Conservation (phyloP, 805 yeast genomes). For the Schizosaccharomyces osmophilus region DNA sequence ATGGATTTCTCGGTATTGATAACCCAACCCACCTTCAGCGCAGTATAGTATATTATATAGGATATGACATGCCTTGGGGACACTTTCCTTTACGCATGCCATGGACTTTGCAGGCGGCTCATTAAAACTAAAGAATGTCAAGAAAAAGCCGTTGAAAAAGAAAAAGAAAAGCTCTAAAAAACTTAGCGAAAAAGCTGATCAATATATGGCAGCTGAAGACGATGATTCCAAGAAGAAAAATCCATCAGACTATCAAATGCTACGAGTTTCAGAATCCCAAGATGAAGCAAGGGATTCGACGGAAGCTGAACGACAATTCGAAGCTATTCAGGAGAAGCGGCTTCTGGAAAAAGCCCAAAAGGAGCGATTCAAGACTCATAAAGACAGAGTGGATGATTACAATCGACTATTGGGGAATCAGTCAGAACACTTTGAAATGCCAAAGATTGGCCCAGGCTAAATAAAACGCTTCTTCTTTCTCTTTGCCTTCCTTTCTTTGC, state of each 20-base stretch:
- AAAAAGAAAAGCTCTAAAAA: not conserved
- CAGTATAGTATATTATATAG: too few relatives aligned
- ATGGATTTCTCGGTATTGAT: too few relatives aligned
- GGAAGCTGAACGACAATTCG: not conserved
- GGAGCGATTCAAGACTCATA: conserved; percentile 4
- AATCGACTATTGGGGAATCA: conserved; percentile 2
- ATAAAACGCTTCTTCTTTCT: not conserved
- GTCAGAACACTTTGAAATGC: conserved; percentile 2
- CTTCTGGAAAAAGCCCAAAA: conserved; percentile 1
- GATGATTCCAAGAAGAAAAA: not conserved
- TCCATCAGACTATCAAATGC: not conserved
- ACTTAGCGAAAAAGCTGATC: not conserved
- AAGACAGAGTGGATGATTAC: conserved; percentile 3
- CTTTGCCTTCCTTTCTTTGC: too few relatives aligned
- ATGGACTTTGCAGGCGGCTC: not conserved
- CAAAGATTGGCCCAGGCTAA: conserved; percentile 2
- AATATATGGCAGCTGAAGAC: not conserved
- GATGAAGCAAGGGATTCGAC: not conserved
- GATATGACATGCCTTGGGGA: too few relatives aligned
- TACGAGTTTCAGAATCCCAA: not conserved
- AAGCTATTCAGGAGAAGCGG: not conserved
- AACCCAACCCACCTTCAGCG: too few relatives aligned
- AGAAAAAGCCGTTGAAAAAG: not conserved
- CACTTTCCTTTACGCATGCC: too few relatives aligned
- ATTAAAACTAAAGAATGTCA: not conserved